A percentile compares a stretch with the other conserved stretches of the same genome.
These are phyloP conservation scores for Coprinopsis strossmayeri DNA, from an alignment of 768 basidiomycete species.

Conservation along the genomic window DNA sequence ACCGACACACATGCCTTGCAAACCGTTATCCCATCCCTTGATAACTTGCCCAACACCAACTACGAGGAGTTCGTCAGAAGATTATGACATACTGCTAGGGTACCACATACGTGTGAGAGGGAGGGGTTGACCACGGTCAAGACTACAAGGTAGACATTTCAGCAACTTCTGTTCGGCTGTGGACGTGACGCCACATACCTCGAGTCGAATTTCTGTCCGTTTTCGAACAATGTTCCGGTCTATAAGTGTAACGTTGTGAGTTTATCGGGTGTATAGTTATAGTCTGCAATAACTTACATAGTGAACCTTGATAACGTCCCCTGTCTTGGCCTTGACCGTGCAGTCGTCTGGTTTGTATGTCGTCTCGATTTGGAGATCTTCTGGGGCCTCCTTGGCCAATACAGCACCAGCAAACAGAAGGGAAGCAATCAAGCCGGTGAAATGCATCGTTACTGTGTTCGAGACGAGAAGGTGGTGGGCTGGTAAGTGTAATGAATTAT, in stretches of 20 bases:
- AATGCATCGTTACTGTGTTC: constrained; percentile 34
- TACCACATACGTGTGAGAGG: constrained; percentile 67
- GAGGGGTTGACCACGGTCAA: constrained; percentile 69
- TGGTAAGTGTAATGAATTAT: background rate
- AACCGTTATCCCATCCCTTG: constrained; percentile 79
- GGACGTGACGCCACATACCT: too few relatives aligned
- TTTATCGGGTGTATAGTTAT: background rate
- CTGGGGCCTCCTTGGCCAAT: constrained; percentile 36
- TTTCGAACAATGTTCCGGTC: constrained; percentile 75
- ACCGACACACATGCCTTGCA: constrained; percentile 76
- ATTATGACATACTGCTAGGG: background rate
- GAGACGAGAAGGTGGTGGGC: constrained; percentile 1
- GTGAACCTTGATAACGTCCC: constrained; percentile 68
- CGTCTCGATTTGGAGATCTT: constrained; percentile 55
- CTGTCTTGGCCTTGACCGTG: constrained; percentile 44
- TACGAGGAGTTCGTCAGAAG: constrained; percentile 19
- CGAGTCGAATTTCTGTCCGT: constrained; percentile 85
- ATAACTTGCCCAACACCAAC: constrained; percentile 82
- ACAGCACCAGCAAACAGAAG: constrained; percentile 42
- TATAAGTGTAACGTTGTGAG: constrained; percentile 22
- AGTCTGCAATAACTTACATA: constrained; percentile 43
- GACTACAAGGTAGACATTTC: constrained; percentile 21
- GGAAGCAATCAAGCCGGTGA: constrained; percentile 40
- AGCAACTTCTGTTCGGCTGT: background rate
- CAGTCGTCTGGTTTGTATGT: constrained; percentile 57